A percentile compares a stretch with the other conserved stretches of the same genome.
Evolutionary conservation across 2,329 filamentous ascomycete species (phyloP).

Genomic region (Ophiognomonia clavigignenti-juglandacearum): DNA sequence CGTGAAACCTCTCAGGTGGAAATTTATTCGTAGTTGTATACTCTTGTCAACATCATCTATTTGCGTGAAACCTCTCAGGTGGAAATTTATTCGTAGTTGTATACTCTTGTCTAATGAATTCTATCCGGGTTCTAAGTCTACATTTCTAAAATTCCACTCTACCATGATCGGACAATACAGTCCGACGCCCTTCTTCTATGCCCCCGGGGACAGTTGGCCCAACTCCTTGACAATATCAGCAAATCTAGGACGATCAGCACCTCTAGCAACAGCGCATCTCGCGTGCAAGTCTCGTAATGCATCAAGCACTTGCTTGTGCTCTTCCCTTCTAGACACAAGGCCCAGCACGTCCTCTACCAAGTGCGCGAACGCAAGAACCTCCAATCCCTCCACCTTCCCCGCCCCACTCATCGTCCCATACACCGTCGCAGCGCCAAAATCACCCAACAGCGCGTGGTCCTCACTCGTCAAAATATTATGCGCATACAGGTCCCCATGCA

Average conservation of each 20-base stretch:
- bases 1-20: too few relatives aligned
- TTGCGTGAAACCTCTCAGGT: too few relatives aligned
- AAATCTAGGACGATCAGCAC: conserved; percentile 28
- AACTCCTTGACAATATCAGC: conserved; percentile 23
- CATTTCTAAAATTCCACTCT: too few relatives aligned
- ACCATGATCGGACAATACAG: too few relatives aligned
- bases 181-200: conserved; percentile 15
- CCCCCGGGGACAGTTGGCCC: conserved; percentile 14
- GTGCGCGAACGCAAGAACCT: conserved; percentile 43
- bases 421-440: conserved; percentile 43
- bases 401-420: conserved; percentile 26
- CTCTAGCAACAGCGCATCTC: conserved; percentile 22
- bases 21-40: too few relatives aligned
- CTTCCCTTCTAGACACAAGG: conserved; percentile 22
- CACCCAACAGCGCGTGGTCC: conserved; percentile 40
- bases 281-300: conserved; percentile 24
- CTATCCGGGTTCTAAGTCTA: too few relatives aligned
- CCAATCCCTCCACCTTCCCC: conserved; percentile 33
- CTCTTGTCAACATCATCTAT: too few relatives aligned
- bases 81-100: too few relatives aligned
- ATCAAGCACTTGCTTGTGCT: conserved; percentile 1
- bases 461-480: conserved; percentile 40
- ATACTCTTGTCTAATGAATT: too few relatives aligned
- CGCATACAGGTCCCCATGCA: conserved; percentile 43
- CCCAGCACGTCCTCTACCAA: conserved; percentile 40